Evolutionary conservation across 75 land plant genomes (phyloP).

Genomic region (Pinus albicaulis): DNA sequence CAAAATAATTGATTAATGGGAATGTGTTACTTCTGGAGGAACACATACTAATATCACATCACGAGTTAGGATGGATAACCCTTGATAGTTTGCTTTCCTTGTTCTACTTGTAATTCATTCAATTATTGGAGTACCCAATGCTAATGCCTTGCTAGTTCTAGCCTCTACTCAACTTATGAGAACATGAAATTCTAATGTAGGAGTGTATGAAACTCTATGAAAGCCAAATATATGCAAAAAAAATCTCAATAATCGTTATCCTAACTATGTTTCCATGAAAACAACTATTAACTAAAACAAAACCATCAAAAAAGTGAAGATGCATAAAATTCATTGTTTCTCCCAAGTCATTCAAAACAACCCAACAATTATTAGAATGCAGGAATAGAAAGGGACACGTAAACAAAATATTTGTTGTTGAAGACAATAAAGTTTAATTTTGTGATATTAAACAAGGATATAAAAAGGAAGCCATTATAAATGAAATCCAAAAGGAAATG

Average conservation of each 20-base stretch:
- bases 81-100: conserved; percentile 15
- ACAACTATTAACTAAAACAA: background rate
- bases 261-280: background rate
- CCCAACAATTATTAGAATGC: background rate
- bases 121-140: conserved; percentile 92
- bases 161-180: conserved; percentile 90
- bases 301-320: background rate
- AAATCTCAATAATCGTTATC: background rate
- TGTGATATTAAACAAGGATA: too few species aligned
- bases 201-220: conserved; percentile 69
- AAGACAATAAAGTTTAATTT: too few species aligned
- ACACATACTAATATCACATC: background rate
- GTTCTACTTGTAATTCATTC: conserved; percentile 36
- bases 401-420: background rate
- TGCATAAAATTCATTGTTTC: background rate
- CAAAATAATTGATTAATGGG: background rate
- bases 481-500: too few species aligned
- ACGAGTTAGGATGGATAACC: conserved; percentile 10
- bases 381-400: background rate
- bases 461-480: too few species aligned
- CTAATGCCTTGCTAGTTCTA: conserved; percentile 95
- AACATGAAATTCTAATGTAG: conserved; percentile 71
- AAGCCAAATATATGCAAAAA: background rate
- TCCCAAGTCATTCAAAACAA: background rate
- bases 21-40: background rate